Percentiles rank a stretch among this genome's conserved stretches.
Conservation (phyloP, 1,139 yeast species). For the Pichia sp. region DNA sequence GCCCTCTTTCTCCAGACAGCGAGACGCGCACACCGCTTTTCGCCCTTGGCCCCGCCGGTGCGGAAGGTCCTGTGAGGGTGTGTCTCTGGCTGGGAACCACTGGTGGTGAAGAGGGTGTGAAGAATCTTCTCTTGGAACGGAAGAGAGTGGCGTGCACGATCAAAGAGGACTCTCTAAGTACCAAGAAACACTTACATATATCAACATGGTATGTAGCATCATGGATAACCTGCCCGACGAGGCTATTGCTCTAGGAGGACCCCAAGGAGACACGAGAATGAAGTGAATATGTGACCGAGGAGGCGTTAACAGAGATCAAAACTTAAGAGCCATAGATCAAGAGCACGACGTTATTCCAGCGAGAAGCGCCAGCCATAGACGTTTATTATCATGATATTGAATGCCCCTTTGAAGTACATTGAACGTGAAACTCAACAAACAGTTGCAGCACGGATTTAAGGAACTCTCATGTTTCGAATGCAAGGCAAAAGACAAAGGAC, state of each 20-base stretch:
- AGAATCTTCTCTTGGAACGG: not conserved
- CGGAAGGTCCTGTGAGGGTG: not conserved
- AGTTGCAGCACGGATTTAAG: not conserved
- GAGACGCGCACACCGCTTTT: slow-evolving; percentile 1
- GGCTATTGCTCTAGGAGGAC: not conserved
- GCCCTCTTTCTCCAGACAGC: not conserved
- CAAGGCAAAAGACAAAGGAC: too few relatives aligned
- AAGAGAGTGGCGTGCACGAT: too few relatives aligned
- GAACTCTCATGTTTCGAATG: not conserved
- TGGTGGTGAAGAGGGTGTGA: not conserved
- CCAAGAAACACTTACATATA: slow-evolving; percentile 12
- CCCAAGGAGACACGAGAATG: not conserved
- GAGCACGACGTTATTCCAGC: too few relatives aligned
- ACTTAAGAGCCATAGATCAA: too few relatives aligned
- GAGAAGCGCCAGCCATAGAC: too few relatives aligned
- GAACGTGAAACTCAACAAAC: not conserved
- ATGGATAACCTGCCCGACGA: not conserved
- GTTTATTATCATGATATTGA: too few relatives aligned
- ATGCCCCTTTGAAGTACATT: too few relatives aligned
- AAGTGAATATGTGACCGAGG: not conserved
- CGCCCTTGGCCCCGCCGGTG: slow-evolving; percentile 2
- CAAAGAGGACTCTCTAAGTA: not conserved
- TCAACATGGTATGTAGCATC: slow-evolving; percentile 16
- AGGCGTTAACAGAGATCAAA: too few relatives aligned
- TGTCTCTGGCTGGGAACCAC: not conserved